Evolutionary conservation across 2,329 filamentous ascomycete genomes (phyloP), one percentile per base, ranked within the genome.

Genomic region (Dactylella cylindrospora): DNA sequence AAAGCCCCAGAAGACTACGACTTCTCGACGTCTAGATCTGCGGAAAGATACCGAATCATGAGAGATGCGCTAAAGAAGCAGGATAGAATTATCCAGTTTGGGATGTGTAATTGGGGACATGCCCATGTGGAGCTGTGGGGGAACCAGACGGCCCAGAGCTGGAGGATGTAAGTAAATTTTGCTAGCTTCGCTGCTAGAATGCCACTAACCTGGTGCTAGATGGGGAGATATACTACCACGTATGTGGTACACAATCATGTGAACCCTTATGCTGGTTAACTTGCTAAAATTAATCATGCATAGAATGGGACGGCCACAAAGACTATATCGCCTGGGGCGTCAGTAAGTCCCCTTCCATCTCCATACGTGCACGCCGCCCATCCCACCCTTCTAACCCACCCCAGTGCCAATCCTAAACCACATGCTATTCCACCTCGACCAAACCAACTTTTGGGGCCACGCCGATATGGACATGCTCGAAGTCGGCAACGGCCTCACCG

Each of bases 51-150:
- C 69, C 67, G 66, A 3, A 62, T 67, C 15, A 82, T 83, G 80
- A 73, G 76, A n/a, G 75, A 80, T 67, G 77, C 77, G 0, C 71
- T 82, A 2, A 67, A 73, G 1, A 72, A 54, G 3, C 74, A 76
- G 46, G 71, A 75, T 40, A 71, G 74, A 10, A 72, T 74, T 0
- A 80, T 81, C 9, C 68, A 78, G 3, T 81, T 77, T 69, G 77
- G 73, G 8, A 70, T 82, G 10, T 82, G 79, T 67, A 73, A 77
- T 23, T 81, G 79, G 79, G 80, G 80, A 3, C 68, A 74, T 12
- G 78, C 76, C 0, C 71, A 76, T 12, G 78, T 81, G 3, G 74
- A 76, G 46, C 67, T 68, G 2, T 82, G 79, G 78, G 80, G 76
- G 5, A 75, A 75, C 50, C 66, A 69, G 4, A 77, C 75, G 0